Conservation (phyloP, 805 yeast species). For the Cyberlindnera mississippiensis region DNA sequence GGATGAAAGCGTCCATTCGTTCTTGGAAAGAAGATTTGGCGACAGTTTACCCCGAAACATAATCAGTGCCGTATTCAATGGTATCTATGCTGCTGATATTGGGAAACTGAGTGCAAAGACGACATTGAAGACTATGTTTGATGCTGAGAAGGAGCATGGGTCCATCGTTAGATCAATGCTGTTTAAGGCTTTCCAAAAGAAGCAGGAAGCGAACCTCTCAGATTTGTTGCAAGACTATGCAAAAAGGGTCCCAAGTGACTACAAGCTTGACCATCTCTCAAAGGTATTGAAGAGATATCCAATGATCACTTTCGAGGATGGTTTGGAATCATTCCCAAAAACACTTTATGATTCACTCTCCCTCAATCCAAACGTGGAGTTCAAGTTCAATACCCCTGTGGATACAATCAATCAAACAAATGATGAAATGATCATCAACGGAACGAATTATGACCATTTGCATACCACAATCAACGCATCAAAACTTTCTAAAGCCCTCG, state of each 20-base stretch:
- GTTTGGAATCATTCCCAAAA: slow-evolving; percentile 51
- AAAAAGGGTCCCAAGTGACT: slow-evolving; percentile 37
- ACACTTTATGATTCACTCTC: slow-evolving; percentile 37
- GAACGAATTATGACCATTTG: slow-evolving; percentile 45
- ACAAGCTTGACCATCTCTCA: slow-evolving; percentile 32
- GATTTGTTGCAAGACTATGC: slow-evolving; percentile 37
- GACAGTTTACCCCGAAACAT: slow-evolving; percentile 47
- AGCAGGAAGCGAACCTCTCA: slow-evolving; percentile 18
- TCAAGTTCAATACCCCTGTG: slow-evolving; percentile 31
- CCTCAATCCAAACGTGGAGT: slow-evolving; percentile 36
- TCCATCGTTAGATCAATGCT: slow-evolving; percentile 48
- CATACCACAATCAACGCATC: slow-evolving; percentile 54
- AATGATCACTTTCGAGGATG: slow-evolving; percentile 53
- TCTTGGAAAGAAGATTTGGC: slow-evolving; percentile 70
- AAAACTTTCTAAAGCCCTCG: slow-evolving; percentile 31
- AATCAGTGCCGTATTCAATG: slow-evolving; percentile 80
- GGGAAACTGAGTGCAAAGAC: slow-evolving; percentile 59
- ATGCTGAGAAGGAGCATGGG: slow-evolving; percentile 57
- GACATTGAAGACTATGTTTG: slow-evolving; percentile 50
- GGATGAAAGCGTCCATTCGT: slow-evolving; percentile 73
- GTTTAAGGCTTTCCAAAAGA: slow-evolving; percentile 19
- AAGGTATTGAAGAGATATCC: slow-evolving; percentile 49
- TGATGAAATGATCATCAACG: slow-evolving; percentile 5
- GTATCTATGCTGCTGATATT: slow-evolving; percentile 88
- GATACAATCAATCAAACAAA: slow-evolving; percentile 3